Evolutionary conservation across 768 basidiomycete species (phyloP), one percentile per base, ranked within the genome.

Genomic region (Tremella mesenterica): DNA sequence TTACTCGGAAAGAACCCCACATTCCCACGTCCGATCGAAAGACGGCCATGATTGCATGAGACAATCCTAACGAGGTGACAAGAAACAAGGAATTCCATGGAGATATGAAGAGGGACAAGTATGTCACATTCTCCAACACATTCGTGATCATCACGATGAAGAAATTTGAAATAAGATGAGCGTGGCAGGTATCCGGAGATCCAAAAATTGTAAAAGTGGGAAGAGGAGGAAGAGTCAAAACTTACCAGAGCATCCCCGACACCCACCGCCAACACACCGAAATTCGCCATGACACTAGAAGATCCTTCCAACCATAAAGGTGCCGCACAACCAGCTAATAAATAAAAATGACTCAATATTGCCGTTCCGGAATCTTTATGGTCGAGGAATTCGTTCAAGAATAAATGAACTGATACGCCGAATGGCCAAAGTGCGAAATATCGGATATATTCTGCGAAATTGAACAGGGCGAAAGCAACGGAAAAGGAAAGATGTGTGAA

Each of bases 341-440:
- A 76, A 75, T 96, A 99, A 70, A 99, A 99, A 75, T 99, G 95
- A 65, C 90, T 92, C 61, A 99, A 74, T 63, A 99, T 92, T 25
- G 91, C 95, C 10, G 92, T 93, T 2, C 95, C 95, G 46, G 84
- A 80, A 73, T 99, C 95, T 75, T 88, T 88, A 63, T 85, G 80
- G 75, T 99, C 95, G 71, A 97, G 77, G 69, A 99, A 99, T 71
- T 99, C 95, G 75, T 86, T 87, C 82, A 99, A 83, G 74, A 99
- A 99, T 51, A 96, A 76, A 74, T 99, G 95, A 18, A 99, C 82
- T 10, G 82, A 77, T 9, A 87, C 92, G 13, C 91, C 90, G 63
- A 96, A 87, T 2, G 95, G 95, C 75, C 95, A 96, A 45, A 99
- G 81, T 31, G 95, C 95, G 74, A 97, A 99, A 74, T 96, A 99